A percentile compares a stretch with the other conserved stretches of the same genome.
phyloP scores from a whole-genome alignment of 352 stramenopile species.

The Globisporangium cystogenes region DNA sequence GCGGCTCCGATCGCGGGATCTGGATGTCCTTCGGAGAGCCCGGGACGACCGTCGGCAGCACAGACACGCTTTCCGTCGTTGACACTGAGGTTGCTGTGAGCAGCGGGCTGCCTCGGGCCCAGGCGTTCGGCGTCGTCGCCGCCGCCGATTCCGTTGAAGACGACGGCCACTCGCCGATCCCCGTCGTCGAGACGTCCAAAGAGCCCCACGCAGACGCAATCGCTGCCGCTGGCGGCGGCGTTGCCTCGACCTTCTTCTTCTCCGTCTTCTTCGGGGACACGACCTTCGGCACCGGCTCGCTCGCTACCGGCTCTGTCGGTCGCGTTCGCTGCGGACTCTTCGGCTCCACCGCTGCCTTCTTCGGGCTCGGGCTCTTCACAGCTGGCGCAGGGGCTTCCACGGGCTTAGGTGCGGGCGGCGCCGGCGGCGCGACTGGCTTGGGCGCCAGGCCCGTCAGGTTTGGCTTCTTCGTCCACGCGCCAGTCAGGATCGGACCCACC shows the following conservation, averaged over 20 bases:
- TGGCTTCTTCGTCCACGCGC: constrained; percentile 70
- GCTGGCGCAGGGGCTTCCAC: constrained; percentile 12
- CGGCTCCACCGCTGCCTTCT: constrained; percentile 38
- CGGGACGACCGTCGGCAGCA: constrained; percentile 41
- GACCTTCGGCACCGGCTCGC: constrained; percentile 17
- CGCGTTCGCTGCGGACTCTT: constrained; percentile 28
- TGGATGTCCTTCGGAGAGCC: constrained; percentile 68
- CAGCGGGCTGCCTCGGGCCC: constrained; percentile 53
- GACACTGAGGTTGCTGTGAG: constrained; percentile 23
- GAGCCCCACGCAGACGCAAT: constrained; percentile 57
- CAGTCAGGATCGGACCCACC: constrained; percentile 52
- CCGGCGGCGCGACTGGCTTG: constrained; percentile 20
- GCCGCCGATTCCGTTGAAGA: constrained; percentile 44
- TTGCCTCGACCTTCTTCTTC: constrained; percentile 33
- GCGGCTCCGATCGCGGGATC: constrained; percentile 27
- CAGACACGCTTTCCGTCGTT: constrained; percentile 25
- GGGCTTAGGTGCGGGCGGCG: constrained; percentile 14
- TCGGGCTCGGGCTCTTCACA: constrained; percentile 27
- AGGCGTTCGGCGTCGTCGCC: constrained; percentile 53
- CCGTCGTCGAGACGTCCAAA: constrained; percentile 56
- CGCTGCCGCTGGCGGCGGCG: constrained; percentile 11
- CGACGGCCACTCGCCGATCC: constrained; percentile 60
- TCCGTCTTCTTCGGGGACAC: constrained; percentile 27
- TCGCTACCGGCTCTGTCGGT: constrained; percentile 12
- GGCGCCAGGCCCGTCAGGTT: constrained; percentile 37